Conservation (phyloP, 306 rosid species). For the Sphenostylis stenocarpa region DNA sequence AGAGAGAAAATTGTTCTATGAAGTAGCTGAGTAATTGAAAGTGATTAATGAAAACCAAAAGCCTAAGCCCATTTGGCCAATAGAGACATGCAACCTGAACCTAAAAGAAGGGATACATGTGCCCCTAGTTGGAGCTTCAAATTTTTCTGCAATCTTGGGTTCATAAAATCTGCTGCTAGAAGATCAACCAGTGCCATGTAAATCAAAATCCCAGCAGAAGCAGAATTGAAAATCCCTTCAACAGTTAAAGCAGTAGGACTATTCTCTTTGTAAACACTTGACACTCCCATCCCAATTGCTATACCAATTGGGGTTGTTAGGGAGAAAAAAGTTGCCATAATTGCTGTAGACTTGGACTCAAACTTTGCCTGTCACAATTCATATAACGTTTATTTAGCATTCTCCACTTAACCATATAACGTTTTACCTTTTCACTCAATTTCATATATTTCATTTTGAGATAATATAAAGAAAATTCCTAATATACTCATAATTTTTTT, state of each 20-base stretch:
- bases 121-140: constrained; percentile 51
- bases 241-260: constrained; percentile 56
- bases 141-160: constrained; percentile 54
- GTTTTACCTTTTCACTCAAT: too few species aligned
- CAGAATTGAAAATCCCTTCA: constrained; percentile 61
- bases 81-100: constrained; percentile 68
- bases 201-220: constrained; percentile 73
- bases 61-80: constrained; percentile 68
- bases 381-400: neutral
- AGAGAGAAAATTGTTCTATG: neutral
- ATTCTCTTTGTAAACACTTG: constrained; percentile 49
- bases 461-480: too few species aligned
- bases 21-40: neutral
- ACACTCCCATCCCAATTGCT: constrained; percentile 58
- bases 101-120: constrained; percentile 61
- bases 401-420: too few species aligned
- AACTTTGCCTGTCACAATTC: constrained; percentile 54
- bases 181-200: constrained; percentile 80
- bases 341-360: constrained; percentile 43
- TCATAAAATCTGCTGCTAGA: constrained; percentile 78
- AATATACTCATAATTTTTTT: too few species aligned
- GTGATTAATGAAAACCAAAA: neutral
- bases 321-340: constrained; percentile 67
- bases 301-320: constrained; percentile 75
- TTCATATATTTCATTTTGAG: too few species aligned